Conservation (phyloP, 2,329 filamentous ascomycete genomes). For the Aspergillus arachidicola region DNA sequence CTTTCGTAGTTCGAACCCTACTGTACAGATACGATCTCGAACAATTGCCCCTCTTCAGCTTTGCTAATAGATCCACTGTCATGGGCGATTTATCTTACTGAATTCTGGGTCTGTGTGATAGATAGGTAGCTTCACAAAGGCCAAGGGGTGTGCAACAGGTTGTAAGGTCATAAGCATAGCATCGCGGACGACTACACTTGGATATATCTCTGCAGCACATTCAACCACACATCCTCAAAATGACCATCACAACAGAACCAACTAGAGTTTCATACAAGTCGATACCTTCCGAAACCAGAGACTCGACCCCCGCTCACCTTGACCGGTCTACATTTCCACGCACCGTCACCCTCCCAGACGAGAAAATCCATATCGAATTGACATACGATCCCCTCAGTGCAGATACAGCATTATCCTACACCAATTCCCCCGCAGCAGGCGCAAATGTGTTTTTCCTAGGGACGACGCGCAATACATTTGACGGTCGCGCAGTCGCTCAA, state of each 20-base stretch:
- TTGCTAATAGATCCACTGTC: not conserved
- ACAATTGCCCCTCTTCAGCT: not conserved
- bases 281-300: not conserved
- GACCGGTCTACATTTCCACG: conserved; percentile 46
- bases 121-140: not conserved
- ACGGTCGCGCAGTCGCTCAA: conserved; percentile 42
- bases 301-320: conserved; percentile 32
- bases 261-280: not conserved
- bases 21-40: not conserved
- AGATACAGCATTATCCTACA: conserved; percentile 34
- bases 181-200: not conserved
- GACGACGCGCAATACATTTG: conserved; percentile 50
- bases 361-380: conserved; percentile 46
- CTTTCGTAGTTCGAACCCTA: not conserved
- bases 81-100: not conserved
- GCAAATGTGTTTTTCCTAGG: conserved; percentile 51
- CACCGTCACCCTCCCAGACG: conserved; percentile 29
- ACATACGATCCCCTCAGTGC: conserved; percentile 45
- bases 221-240: not conserved
- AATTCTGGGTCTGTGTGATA: not conserved
- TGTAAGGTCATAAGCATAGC: not conserved
- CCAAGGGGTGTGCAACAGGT: not conserved
- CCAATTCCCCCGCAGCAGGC: conserved; percentile 45
- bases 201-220: not conserved
- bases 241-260: not conserved